Conservation (phyloP, 139 green algal genomes). For the Asterochloris sp. region DNA sequence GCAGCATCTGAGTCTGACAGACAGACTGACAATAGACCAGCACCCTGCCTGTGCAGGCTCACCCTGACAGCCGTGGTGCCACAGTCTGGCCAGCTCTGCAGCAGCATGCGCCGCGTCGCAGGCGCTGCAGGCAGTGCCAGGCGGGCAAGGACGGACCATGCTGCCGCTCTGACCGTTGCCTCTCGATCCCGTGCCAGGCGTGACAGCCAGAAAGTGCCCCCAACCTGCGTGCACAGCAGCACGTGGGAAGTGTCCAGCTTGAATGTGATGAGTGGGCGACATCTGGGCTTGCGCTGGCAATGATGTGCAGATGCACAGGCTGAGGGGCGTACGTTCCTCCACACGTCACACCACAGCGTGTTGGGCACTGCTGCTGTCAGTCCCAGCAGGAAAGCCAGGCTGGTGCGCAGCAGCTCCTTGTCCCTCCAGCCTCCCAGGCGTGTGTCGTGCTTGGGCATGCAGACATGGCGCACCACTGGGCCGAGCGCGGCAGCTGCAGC, state of each 20-base stretch:
- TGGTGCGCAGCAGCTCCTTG: conserved; percentile 34
- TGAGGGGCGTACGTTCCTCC: conserved; percentile 21
- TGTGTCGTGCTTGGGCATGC: conserved; percentile 16
- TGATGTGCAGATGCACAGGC: not conserved
- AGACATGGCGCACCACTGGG: conserved; percentile 27
- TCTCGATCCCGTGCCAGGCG: conserved; percentile 34
- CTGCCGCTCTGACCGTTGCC: conserved; percentile 14
- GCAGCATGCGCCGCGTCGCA: conserved; percentile 33
- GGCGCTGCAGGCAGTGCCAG: conserved; percentile 29
- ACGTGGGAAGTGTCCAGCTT: not conserved
- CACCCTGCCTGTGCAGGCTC: no score
- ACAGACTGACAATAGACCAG: no score
- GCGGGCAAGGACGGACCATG: conserved; percentile 25
- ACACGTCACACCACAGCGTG: conserved; percentile 25
- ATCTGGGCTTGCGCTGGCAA: not conserved
- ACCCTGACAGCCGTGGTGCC: conserved; percentile 14
- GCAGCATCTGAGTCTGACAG: no score
- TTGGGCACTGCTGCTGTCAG: conserved; percentile 29
- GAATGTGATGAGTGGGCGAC: not conserved
- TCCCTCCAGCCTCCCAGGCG: conserved; percentile 35
- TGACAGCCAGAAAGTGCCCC: conserved; percentile 43
- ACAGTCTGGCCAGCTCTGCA: conserved; percentile 45
- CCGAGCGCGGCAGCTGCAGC: conserved; percentile 20
- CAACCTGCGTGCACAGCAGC: conserved; percentile 23
- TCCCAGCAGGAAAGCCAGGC: conserved; percentile 28